Percentiles rank a stretch among this genome's conserved stretches.
Evolutionary conservation across 2,329 filamentous ascomycete species (phyloP).

Genomic region (Aspergillus hiratsukae): DNA sequence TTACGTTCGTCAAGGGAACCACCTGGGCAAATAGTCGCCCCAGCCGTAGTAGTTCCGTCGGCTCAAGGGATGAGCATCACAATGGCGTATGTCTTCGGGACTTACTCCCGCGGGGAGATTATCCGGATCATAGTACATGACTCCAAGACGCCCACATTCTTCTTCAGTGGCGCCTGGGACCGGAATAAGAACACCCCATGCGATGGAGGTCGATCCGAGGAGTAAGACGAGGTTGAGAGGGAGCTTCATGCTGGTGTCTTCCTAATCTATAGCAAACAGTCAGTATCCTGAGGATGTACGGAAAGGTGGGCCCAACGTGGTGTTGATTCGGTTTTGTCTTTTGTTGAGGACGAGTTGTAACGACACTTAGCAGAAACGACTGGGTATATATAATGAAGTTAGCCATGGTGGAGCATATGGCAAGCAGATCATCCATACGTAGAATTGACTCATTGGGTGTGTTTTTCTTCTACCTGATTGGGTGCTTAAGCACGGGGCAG

Average conservation of each 20-base stretch:
- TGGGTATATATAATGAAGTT: too few relatives aligned
- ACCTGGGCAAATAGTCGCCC: neutral
- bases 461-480: neutral
- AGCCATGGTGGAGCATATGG: neutral
- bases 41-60: neutral
- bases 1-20: neutral
- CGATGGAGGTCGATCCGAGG: neutral
- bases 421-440: neutral
- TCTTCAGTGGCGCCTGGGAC: neutral
- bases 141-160: slow-evolving; percentile 2
- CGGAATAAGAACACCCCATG: neutral
- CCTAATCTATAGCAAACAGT: neutral
- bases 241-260: neutral
- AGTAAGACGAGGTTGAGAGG: neutral
- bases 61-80: slow-evolving; percentile 3
- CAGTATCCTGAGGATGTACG: neutral
- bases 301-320: neutral
- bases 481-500: neutral
- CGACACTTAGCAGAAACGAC: neutral
- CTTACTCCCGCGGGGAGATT: slow-evolving; percentile 4
- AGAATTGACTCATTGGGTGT: neutral
- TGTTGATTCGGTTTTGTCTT: too few relatives aligned
- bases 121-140: slow-evolving; percentile 1
- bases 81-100: slow-evolving; percentile 2
- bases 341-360: neutral